phyloP scores from a whole-genome alignment of 208 protist genomes.

The Trypanosoma theileri region DNA sequence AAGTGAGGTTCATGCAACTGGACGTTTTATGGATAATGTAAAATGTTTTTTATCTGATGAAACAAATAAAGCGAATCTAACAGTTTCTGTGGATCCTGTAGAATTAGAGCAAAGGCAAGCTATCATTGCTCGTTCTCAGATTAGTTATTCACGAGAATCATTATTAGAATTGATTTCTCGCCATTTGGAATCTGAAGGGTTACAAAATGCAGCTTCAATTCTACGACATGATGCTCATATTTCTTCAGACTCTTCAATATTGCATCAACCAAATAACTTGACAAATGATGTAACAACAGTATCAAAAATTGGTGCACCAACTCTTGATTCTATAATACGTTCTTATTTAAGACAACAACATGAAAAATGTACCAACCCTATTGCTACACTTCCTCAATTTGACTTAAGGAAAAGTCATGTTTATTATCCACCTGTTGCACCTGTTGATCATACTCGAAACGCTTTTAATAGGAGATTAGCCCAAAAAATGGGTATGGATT shows the following conservation, averaged over 20 bases:
- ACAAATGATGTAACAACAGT: slow-evolving; percentile 9
- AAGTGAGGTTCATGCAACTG: slow-evolving; percentile 67
- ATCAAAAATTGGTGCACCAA: slow-evolving; percentile 27
- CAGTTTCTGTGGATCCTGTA: slow-evolving; percentile 43
- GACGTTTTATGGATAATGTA: slow-evolving; percentile 83
- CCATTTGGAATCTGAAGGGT: slow-evolving; percentile 70
- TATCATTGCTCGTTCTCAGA: slow-evolving; percentile 68
- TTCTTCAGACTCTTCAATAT: slow-evolving; percentile 8
- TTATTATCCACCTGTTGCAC: slow-evolving; percentile 55
- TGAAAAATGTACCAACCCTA: slow-evolving; percentile 75
- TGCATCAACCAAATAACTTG: slow-evolving; percentile 12
- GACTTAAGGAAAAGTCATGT: slow-evolving; percentile 81
- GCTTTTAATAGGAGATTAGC: slow-evolving; percentile 63
- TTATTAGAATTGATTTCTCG: slow-evolving; percentile 71
- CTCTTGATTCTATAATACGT: slow-evolving; percentile 62
- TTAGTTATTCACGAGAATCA: slow-evolving; percentile 78
- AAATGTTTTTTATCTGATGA: slow-evolving; percentile 71
- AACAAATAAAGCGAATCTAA: slow-evolving; percentile 37
- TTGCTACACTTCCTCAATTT: slow-evolving; percentile 87
- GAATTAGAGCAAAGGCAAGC: slow-evolving; percentile 74
- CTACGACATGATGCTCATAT: slow-evolving; percentile 52
- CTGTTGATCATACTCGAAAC: slow-evolving; percentile 68
- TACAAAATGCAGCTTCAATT: slow-evolving; percentile 40
- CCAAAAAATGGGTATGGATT: slow-evolving; percentile 48
- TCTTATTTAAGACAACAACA: slow-evolving; percentile 86